phyloP scores from a whole-genome alignment of 2,329 filamentous ascomycete species.

The Phyllosticta citrichinensis region DNA sequence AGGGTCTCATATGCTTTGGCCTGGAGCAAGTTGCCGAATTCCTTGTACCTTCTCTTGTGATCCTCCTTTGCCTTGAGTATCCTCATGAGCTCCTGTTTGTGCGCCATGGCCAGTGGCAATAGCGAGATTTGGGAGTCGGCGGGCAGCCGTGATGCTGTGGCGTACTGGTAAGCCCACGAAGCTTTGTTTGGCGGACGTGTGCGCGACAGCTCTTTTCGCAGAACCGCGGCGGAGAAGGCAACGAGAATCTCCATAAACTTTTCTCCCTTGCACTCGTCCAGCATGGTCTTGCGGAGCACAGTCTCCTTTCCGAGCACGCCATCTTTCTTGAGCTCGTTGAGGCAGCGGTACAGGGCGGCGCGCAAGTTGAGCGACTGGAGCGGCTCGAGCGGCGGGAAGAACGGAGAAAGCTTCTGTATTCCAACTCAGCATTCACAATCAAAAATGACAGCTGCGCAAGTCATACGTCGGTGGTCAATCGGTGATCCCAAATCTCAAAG shows the following conservation, averaged over 20 bases:
- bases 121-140: slow-evolving; percentile 34
- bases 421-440: slow-evolving; percentile 9
- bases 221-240: slow-evolving; percentile 70
- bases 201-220: slow-evolving; percentile 56
- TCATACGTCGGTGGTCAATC: slow-evolving; percentile 61
- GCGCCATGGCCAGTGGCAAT: slow-evolving; percentile 59
- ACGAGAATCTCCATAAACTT: slow-evolving; percentile 79
- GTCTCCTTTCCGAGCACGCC: slow-evolving; percentile 70
- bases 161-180: slow-evolving; percentile 42
- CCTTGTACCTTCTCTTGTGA: slow-evolving; percentile 47
- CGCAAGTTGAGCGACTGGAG: slow-evolving; percentile 86
- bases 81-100: slow-evolving; percentile 56
- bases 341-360: slow-evolving; percentile 66
- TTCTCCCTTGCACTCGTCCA: slow-evolving; percentile 92
- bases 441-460: neutral
- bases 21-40: slow-evolving; percentile 56
- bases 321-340: slow-evolving; percentile 82
- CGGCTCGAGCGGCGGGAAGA: slow-evolving; percentile 84
- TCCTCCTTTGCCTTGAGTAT: slow-evolving; percentile 51
- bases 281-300: slow-evolving; percentile 82
- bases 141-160: slow-evolving; percentile 30
- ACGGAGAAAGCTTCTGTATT: slow-evolving; percentile 69
- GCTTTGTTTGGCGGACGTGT: slow-evolving; percentile 28
- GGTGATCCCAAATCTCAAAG: slow-evolving; percentile 72
- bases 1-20: slow-evolving; percentile 51